These are phyloP conservation scores for Podaxis mareebaensis DNA, from an alignment of 768 basidiomycete species.

Conservation along the genomic window DNA sequence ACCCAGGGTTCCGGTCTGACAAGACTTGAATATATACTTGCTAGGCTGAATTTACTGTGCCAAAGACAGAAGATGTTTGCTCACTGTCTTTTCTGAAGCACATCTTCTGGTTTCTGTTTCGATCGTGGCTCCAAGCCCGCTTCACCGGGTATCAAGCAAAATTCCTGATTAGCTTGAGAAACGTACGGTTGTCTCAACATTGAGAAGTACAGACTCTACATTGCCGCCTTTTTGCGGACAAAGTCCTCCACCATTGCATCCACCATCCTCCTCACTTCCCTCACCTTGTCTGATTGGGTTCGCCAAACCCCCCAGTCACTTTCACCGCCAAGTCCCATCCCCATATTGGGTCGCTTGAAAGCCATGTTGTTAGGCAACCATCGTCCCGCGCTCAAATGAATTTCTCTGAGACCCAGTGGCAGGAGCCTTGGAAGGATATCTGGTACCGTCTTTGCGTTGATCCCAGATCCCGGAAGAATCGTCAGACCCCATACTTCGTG, in stretches of 20 bases:
- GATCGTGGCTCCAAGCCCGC: background rate
- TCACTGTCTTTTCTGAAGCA: background rate
- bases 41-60: background rate
- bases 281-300: conserved; percentile 53
- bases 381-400: conserved; percentile 73
- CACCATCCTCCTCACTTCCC: conserved; percentile 48
- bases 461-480: conserved; percentile 77
- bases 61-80: background rate
- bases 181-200: background rate
- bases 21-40: background rate
- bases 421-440: conserved; percentile 49
- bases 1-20: too few species aligned
- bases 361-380: conserved; percentile 59
- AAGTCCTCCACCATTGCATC: conserved; percentile 36
- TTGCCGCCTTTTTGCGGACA: conserved; percentile 8
- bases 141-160: background rate
- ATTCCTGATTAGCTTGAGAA: background rate
- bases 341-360: conserved; percentile 58
- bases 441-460: conserved; percentile 58
- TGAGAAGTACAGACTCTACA: background rate
- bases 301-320: conserved; percentile 72
- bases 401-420: conserved; percentile 59
- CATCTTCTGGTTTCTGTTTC: background rate
- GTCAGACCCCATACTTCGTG: conserved; percentile 40
- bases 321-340: conserved; percentile 59